A percentile compares a stretch with the other conserved stretches of the same genome.
Conservation (phyloP, 768 basidiomycete species). For the Lactarius sp. region DNA sequence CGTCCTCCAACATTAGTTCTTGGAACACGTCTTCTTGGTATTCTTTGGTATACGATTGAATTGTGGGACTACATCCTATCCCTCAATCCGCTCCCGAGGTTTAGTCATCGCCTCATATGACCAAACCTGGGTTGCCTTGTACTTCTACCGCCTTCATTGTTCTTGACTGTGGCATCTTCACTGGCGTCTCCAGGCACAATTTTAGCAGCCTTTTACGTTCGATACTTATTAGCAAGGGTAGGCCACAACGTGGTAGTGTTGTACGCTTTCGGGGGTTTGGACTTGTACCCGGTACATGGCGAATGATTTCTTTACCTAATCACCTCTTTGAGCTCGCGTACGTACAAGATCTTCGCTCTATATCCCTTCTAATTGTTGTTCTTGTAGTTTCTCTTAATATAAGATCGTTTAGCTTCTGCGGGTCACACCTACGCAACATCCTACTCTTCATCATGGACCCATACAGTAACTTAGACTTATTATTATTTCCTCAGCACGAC, state of each 20-base stretch:
- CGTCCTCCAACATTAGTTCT: neutral
- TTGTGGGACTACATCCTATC: neutral
- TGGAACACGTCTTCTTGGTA: neutral
- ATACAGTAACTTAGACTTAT: conserved; percentile 3
- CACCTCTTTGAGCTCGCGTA: neutral
- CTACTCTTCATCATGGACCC: conserved; percentile 3
- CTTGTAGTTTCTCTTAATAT: conserved; percentile 8
- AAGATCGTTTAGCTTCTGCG: neutral
- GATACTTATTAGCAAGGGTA: neutral
- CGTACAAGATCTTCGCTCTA: neutral
- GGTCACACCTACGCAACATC: neutral
- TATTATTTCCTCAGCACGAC: neutral
- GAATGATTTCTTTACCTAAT: neutral
- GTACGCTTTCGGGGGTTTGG: neutral
- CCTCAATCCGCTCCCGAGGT: neutral
- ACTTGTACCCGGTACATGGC: neutral
- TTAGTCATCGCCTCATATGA: neutral
- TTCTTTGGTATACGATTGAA: neutral
- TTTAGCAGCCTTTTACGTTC: neutral
- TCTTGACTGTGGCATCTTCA: neutral
- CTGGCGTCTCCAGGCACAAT: conserved; percentile 20
- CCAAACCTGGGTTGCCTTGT: neutral
- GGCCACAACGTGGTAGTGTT: neutral
- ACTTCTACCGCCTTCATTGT: conserved; percentile 2
- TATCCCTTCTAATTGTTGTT: neutral